Evolutionary conservation across 352 stramenopile genomes (phyloP).

Genomic region (Hyaloperonospora arabidopsidis): DNA sequence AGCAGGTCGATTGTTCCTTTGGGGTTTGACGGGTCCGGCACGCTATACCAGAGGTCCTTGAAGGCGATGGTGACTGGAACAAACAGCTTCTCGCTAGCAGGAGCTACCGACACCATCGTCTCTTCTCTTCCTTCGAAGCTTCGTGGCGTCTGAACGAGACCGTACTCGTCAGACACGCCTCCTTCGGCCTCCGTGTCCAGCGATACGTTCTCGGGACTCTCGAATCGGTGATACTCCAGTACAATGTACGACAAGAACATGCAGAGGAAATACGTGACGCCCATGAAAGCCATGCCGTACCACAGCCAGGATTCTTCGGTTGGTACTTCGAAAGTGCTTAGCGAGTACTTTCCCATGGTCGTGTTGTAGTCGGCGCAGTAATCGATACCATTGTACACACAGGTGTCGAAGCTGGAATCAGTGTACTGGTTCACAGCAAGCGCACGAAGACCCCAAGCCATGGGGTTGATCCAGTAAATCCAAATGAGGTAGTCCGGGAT

Average conservation of each 20-base stretch:
- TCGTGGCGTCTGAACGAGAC: slow-evolving; percentile 7
- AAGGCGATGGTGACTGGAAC: slow-evolving; percentile 13
- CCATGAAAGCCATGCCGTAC: slow-evolving; percentile 18
- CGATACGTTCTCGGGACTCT: slow-evolving; percentile 19
- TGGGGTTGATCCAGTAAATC: slow-evolving; percentile 24
- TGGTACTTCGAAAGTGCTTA: slow-evolving; percentile 14
- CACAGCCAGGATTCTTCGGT: slow-evolving; percentile 19
- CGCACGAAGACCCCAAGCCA: slow-evolving; percentile 15
- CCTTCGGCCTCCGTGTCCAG: slow-evolving; percentile 2
- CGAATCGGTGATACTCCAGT: slow-evolving; percentile 15
- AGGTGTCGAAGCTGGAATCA: slow-evolving; percentile 14
- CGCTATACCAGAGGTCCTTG: slow-evolving; percentile 17
- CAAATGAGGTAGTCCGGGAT: slow-evolving; percentile 26
- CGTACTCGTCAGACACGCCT: slow-evolving; percentile 2
- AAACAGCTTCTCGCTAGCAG: slow-evolving; percentile 6
- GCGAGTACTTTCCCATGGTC: slow-evolving; percentile 18
- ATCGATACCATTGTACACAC: slow-evolving; percentile 12
- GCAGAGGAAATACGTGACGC: slow-evolving; percentile 14
- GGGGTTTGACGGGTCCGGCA: slow-evolving; percentile 14
- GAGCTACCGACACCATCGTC: slow-evolving; percentile 3
- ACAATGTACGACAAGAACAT: slow-evolving; percentile 20
- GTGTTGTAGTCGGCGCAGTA: slow-evolving; percentile 13
- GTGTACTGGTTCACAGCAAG: slow-evolving; percentile 24
- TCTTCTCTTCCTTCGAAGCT: not conserved
- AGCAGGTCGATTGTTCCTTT: slow-evolving; percentile 18